Evolutionary conservation across 1,284 basidiomycete genomes (phyloP), one percentile per base, ranked within the genome.

Genomic region (Austroboletus sp.): DNA sequence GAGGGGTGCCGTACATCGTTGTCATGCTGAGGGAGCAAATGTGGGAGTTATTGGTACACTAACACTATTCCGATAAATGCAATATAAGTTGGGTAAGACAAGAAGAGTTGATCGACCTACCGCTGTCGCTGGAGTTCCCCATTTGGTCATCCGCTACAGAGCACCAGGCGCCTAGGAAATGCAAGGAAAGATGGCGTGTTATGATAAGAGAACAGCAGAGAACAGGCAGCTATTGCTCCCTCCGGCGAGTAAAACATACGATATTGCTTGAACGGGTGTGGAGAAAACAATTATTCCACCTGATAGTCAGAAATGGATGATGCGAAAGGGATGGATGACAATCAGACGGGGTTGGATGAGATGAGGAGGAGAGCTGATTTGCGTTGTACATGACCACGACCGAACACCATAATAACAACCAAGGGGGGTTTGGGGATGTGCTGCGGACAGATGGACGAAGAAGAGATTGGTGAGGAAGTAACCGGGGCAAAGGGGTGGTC

Each of bases 341-440:
- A 62, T 64, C 50, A 66, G 59, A 61, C 54, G 53, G 50, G 51
- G 49, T 57, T 55, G 52, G 46, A 52, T 47, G 44, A 52, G 63
- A 53, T 49, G 62, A 6, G 6, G 31, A 16, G 41, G 43, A 52
- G 64, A 53, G 54, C 49, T 55, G 62, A 48, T 63, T 56, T 58
- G 62, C 61, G 57, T 66, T 63, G 63, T 63, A 63, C 66, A 67
- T 47, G 64, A 62, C 57, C 64, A 67, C 63, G 47, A 66, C 48
- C 45, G 48, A 65, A 66, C 65, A 63, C 59, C 63, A 58, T 65
- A 67, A 64, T 59, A 66, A 57, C 60, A 67, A 58, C 59, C 63
- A 62, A 66, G 46, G 62, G 48, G 32, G 51, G 50, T 50, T 40
- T 43, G 52, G 33, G 48, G 48, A 50, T 42, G 53, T 46, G 59